Base-by-base conservation (phyloP, 1,284 basidiomycete genomes). In the Thelephora terrestris region DNA sequence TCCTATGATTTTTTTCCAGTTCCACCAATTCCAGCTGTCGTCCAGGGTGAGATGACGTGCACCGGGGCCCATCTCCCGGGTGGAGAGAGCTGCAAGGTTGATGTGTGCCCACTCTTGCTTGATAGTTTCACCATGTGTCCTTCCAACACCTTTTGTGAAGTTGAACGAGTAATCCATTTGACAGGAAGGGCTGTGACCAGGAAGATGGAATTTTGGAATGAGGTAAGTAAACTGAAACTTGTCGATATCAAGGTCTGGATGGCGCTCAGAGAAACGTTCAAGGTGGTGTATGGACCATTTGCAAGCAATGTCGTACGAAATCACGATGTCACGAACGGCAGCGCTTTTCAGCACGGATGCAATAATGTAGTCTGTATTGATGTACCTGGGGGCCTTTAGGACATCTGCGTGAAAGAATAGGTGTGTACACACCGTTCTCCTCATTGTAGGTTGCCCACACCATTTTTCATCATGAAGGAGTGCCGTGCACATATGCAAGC, bases 321-420 rank as follows among this genome's bases (percentile, higher is more conserved):
- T 37, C 5, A 66, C 46, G 3, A 64, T 24, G 1, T 24, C 25
- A 4, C 53, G 18, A 2, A 55, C 4, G 0, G 32, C 18, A 12
- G 49, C 43, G 7, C 51, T 52, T 1, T 43, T 7, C 5, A 65
- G 43, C 7, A 57, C 58, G 1, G 52, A 48, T 16, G 58, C 53
- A 12, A 68, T 53, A 1, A 67, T 27, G 43, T 63, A 70, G 49
- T 71, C 68, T 54, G 70, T 65, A 47, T 70, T 70, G 9, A 55
- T 56, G 45, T 64, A 65, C 43, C 67, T 65, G 40, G 5, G 18
- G 34, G 16, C 21, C 7, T n/a, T n/a, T n/a, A n/a, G n/a, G n/a
- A n/a, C n/a, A n/a, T n/a, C n/a, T n/a, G n/a, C n/a, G n/a, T n/a
- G n/a, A n/a, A n/a, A n/a, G n/a, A n/a, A n/a, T n/a, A 36, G 2